Conservation (phyloP, 768 basidiomycete species). For the Ramaria rubella region DNA sequence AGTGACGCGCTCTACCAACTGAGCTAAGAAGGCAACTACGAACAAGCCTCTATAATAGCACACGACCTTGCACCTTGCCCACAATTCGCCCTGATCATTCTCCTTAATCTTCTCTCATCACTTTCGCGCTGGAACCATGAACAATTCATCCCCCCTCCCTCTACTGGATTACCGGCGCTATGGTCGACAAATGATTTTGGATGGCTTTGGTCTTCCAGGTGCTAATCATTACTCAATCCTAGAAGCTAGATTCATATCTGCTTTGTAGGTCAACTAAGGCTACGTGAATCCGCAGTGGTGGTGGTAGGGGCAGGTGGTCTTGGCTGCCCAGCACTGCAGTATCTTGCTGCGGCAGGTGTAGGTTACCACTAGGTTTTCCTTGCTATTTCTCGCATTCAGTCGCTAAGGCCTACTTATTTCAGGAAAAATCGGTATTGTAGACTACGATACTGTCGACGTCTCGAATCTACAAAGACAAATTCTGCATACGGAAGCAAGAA, state of each 20-base stretch:
- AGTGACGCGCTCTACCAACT: constrained; percentile 47
- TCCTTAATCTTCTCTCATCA: neutral
- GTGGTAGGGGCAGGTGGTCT: constrained; percentile 95
- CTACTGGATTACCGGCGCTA: constrained; percentile 78
- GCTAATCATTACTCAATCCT: constrained; percentile 8
- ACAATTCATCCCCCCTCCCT: neutral
- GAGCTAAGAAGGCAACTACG: constrained; percentile 23
- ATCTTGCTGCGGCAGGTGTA: constrained; percentile 86
- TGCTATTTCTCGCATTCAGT: constrained; percentile 7
- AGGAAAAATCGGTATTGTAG: constrained; percentile 84
- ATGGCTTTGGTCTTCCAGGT: constrained; percentile 84
- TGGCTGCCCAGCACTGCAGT: constrained; percentile 93
- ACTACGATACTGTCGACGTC: constrained; percentile 80
- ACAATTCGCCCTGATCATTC: no score
- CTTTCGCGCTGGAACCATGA: neutral
- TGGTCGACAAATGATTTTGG: constrained; percentile 94
- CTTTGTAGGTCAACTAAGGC: constrained; percentile 69
- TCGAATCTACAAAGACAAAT: constrained; percentile 93
- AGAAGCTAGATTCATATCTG: neutral
- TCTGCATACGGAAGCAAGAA: constrained; percentile 64
- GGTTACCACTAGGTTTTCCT: constrained; percentile 38
- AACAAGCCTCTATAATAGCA: neutral
- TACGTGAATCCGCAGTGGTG: constrained; percentile 67
- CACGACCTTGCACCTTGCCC: no score
- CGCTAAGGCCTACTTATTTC: neutral